These are phyloP conservation scores for Symbiodinium pilosum DNA, from an alignment of 73 alveolate genomes.

Conservation along the genomic window DNA sequence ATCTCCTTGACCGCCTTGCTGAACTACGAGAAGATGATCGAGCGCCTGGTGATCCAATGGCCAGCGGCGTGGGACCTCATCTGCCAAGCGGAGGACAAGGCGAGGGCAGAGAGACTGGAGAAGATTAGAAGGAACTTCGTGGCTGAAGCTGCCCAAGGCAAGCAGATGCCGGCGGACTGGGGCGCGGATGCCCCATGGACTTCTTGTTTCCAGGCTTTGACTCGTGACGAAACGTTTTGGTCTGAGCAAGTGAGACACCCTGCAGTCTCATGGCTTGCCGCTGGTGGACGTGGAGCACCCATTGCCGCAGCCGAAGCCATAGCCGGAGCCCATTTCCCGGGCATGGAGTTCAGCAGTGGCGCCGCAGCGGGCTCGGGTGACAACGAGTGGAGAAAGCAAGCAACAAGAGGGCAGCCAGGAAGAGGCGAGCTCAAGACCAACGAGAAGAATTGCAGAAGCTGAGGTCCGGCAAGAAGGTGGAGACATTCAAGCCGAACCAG, in stretches of 20 bases:
- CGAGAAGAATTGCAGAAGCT: too few relatives aligned
- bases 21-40: neutral
- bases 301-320: neutral
- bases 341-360: too few relatives aligned
- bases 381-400: too few relatives aligned
- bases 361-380: too few relatives aligned
- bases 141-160: neutral
- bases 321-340: too few relatives aligned
- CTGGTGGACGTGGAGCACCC: neutral
- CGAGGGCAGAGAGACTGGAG: neutral
- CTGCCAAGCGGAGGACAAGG: neutral
- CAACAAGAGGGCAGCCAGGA: too few relatives aligned
- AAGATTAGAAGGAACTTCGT: neutral
- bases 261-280: neutral
- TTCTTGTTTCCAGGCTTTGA: too few relatives aligned
- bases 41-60: neutral
- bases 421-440: too few relatives aligned
- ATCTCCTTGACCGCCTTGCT: neutral
- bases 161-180: neutral
- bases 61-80: neutral
- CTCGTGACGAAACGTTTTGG: neutral
- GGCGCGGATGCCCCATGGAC: neutral
- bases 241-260: neutral
- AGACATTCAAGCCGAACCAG: too few relatives aligned
- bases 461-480: too few relatives aligned